Evolutionary conservation across 441 rosid species (phyloP).

Genomic region (Gossypium schwendimanii): DNA sequence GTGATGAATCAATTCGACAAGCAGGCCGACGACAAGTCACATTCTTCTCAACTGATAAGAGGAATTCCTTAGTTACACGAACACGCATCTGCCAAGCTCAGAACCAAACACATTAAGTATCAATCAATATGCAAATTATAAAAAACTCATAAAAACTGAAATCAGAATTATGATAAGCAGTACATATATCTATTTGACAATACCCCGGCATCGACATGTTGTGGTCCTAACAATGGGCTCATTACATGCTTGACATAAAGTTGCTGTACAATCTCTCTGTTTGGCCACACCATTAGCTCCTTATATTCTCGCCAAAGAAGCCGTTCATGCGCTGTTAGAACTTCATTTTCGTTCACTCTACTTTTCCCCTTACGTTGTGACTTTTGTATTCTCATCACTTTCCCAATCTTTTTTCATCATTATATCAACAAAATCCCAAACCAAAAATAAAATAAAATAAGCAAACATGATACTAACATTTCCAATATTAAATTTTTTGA

Average conservation of each 20-base stretch:
- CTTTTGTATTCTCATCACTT: conserved; percentile 68
- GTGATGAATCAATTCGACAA: conserved; percentile 66
- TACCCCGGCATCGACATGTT: conserved; percentile 77
- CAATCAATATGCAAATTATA: background rate
- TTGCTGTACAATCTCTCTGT: conserved; percentile 50
- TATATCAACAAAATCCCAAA: background rate
- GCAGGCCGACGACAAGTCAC: conserved; percentile 49
- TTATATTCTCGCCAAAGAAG: conserved; percentile 53
- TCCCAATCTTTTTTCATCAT: conserved; percentile 39
- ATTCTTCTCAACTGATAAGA: conserved; percentile 53
- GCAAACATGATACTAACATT: background rate
- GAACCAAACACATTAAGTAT: background rate
- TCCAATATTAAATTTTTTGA: no score
- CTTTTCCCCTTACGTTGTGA: conserved; percentile 30
- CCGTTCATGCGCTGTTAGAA: conserved; percentile 47
- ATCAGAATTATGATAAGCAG: background rate
- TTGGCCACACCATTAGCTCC: conserved; percentile 42
- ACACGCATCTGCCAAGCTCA: conserved; percentile 44
- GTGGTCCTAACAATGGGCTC: conserved; percentile 64
- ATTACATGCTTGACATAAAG: conserved; percentile 51
- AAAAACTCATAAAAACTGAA: background rate
- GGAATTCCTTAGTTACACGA: conserved; percentile 51
- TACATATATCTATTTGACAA: background rate
- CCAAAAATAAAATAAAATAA: background rate
- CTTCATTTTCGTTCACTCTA: conserved; percentile 21